Evolutionary conservation across 495 filamentous ascomycete genomes (phyloP), one percentile per base, ranked within the genome.

Genomic region (Penicillium maclennaniae): DNA sequence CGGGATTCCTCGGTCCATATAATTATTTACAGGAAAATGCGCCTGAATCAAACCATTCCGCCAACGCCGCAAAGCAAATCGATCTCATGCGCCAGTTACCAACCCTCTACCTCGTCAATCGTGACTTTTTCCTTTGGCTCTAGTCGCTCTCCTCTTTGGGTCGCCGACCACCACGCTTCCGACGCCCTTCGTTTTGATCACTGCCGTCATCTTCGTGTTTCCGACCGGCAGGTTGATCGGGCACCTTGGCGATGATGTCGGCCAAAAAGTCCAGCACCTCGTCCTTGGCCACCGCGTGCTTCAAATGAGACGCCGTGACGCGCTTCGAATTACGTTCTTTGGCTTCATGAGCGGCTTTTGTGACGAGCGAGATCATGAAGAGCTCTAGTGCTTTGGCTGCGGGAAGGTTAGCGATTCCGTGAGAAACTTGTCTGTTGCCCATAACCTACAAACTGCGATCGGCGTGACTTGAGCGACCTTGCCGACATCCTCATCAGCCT

Each of bases 391-490:
- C 93, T 73, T 97, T 97, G 57, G 81, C 82, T 82, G 43, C 51
- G 45, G 14, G 17, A 46, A 49, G 34, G 64, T 66, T 39, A 68
- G 49, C 36, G 26, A 53, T n/a, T 6, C 12, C n/a, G 19, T 39
- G 7, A 40, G 28, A 36, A 44, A 43, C 26, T 27, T 49, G 36
- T 23, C 19, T 8, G 47, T 31, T 54, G 39, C 3, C n/a, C 8
- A 16, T 9, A 9, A 84, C 82, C 53, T 81, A 85, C 91, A 90
- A 46, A 97, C 92, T 43, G 88, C 91, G 61, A 95, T 91, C 3
- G 92, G 92, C 6, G 92, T 95, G 20, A 96, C 92, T 71, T 97
- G 95, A 7, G 93, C 91, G 4, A 99, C 95, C 73, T 99, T 99
- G 38, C 93, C 93, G 2, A 99, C 92, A 71, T 99, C 93, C 63